Percentiles rank a stretch among this genome's conserved stretches.
These are phyloP conservation scores for Ormosia semicastrata DNA, from an alignment of 306 rosid species.

Conservation along the genomic window DNA sequence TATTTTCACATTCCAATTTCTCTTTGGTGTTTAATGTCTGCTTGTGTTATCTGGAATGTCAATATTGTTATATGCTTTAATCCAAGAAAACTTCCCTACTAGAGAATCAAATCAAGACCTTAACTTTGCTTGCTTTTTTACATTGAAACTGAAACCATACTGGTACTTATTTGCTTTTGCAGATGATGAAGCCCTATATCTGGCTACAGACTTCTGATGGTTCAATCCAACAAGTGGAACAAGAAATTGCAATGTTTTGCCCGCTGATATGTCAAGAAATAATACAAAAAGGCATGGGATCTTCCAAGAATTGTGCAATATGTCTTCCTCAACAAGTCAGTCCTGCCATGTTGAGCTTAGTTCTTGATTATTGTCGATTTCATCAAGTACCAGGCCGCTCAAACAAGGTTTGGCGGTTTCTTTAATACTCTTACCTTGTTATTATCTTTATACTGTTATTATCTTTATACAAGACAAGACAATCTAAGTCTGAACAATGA, in stretches of 20 bases:
- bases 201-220: constrained; percentile 93
- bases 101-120: neutral
- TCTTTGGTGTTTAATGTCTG: neutral
- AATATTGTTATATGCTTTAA: neutral
- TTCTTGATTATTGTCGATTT: constrained; percentile 93
- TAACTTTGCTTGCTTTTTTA: neutral
- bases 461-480: neutral
- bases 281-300: constrained; percentile 76
- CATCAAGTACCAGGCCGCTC: constrained; percentile 98
- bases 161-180: constrained; percentile 17
- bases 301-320: constrained; percentile 93
- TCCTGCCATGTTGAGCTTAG: constrained; percentile 81
- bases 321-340: constrained; percentile 95
- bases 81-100: neutral
- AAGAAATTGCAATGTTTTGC: constrained; percentile 91
- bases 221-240: constrained; percentile 95
- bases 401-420: constrained; percentile 63
- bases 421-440: neutral
- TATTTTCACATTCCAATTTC: constrained; percentile 2
- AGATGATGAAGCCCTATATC: constrained; percentile 86
- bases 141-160: constrained; percentile 24
- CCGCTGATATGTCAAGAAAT: constrained; percentile 83
- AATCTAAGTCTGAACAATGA: neutral
- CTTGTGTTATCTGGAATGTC: neutral
- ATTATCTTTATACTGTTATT: constrained; percentile 25